Conservation (phyloP, 768 basidiomycete species). For the Fomitopsis pulvina region DNA sequence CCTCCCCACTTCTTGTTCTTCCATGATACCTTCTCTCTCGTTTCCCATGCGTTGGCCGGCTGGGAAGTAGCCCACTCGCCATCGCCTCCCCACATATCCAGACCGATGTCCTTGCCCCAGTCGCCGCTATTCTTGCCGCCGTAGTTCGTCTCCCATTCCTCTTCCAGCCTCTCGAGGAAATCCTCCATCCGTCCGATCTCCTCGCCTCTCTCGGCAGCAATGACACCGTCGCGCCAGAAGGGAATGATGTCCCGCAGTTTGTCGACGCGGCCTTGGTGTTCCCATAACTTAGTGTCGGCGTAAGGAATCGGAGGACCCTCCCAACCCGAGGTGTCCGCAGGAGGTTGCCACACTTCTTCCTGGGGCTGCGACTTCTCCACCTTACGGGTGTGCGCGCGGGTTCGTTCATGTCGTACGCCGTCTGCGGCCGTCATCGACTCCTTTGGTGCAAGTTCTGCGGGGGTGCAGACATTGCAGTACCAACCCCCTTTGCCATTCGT, state of each 20-base stretch:
- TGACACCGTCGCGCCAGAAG: conserved; percentile 46
- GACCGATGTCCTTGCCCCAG: conserved; percentile 1
- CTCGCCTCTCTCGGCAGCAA: conserved; percentile 38
- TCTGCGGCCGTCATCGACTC: conserved; percentile 22
- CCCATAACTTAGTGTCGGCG: conserved; percentile 6
- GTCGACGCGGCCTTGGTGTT: conserved; percentile 2
- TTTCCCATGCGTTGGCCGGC: background rate
- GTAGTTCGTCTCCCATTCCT: conserved; percentile 5
- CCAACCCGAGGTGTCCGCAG: conserved; percentile 4
- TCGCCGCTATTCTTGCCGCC: conserved; percentile 6
- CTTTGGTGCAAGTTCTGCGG: conserved; percentile 13
- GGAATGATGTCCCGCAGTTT: conserved; percentile 35
- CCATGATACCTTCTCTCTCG: background rate
- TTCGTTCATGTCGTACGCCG: conserved; percentile 27
- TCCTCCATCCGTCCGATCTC: conserved; percentile 37
- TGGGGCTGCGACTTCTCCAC: conserved; percentile 9
- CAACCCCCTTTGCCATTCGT: conserved; percentile 19
- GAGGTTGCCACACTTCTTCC: conserved; percentile 6
- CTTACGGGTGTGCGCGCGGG: conserved; percentile 13
- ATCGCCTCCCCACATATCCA: conserved; percentile 1
- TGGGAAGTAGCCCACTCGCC: background rate
- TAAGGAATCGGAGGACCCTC: background rate
- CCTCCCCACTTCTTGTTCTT: background rate
- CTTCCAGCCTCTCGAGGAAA: conserved; percentile 38
- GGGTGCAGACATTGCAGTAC: conserved; percentile 28